Evolutionary conservation across 495 filamentous ascomycete genomes (phyloP).

Genomic region (Penicillium canescens): DNA sequence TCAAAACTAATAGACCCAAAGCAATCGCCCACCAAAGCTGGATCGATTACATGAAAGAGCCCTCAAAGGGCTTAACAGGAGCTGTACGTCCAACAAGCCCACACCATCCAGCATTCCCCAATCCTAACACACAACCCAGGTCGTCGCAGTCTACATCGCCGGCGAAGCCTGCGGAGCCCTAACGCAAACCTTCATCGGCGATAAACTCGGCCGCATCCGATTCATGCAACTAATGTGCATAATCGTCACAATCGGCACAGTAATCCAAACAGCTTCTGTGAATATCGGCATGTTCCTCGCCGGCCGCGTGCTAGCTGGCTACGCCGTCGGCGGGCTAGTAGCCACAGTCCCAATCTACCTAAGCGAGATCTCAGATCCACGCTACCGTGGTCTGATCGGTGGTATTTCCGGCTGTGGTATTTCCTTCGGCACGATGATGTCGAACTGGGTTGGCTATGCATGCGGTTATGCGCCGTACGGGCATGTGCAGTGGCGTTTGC

Average conservation of each 20-base stretch:
- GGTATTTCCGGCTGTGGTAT: conserved; percentile 60
- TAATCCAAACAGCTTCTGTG: conserved; percentile 56
- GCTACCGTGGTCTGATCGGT: conserved; percentile 55
- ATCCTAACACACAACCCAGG: conserved; percentile 23
- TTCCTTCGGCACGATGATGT: conserved; percentile 58
- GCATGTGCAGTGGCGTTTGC: conserved; percentile 55
- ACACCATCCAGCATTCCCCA: neutral
- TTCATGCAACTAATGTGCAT: conserved; percentile 61
- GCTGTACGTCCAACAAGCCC: conserved; percentile 38
- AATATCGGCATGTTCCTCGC: conserved; percentile 63
- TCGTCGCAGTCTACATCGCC: conserved; percentile 61
- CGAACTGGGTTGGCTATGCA: conserved; percentile 60
- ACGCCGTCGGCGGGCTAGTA: conserved; percentile 56
- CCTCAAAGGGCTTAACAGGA: conserved; percentile 55
- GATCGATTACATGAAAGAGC: conserved; percentile 59
- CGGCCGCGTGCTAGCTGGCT: conserved; percentile 55
- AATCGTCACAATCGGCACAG: conserved; percentile 56
- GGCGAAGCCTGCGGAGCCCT: conserved; percentile 57
- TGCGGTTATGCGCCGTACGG: conserved; percentile 58
- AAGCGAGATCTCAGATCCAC: conserved; percentile 56
- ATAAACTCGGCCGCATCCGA: conserved; percentile 56
- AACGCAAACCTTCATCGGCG: conserved; percentile 53
- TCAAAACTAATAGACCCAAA: conserved; percentile 20
- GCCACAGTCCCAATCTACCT: conserved; percentile 61
- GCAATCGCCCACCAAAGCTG: conserved; percentile 62